Conservation (phyloP, 192 early-diverging fungal species). For the Phycomyces blakesleeanus region DNA sequence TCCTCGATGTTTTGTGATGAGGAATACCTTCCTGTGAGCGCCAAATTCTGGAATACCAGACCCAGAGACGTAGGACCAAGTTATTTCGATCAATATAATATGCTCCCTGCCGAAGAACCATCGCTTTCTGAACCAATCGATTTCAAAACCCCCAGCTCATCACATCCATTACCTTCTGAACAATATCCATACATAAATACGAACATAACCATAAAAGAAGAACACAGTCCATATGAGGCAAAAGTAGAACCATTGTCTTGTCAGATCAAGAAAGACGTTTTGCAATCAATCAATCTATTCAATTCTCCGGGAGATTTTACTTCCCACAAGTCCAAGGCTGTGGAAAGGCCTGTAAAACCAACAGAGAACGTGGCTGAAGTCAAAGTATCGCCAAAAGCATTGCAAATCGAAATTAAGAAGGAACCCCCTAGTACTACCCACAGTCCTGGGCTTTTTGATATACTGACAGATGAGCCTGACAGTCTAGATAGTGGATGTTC, state of each 20-base stretch:
- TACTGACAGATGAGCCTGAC: neutral
- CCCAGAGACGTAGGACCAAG: neutral
- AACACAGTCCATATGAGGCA: too few species aligned
- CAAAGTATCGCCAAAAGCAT: neutral
- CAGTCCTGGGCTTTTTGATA: neutral
- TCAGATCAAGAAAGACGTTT: slow-evolving; percentile 1
- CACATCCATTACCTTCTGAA: neutral
- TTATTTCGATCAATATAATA: neutral
- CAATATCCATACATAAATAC: too few species aligned
- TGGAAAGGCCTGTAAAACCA: neutral
- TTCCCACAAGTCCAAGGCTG: neutral
- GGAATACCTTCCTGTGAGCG: neutral
- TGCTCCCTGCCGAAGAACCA: neutral
- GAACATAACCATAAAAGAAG: too few species aligned
- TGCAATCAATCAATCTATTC: slow-evolving; percentile 24
- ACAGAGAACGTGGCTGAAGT: neutral
- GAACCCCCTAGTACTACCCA: neutral
- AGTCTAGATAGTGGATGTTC: too few species aligned
- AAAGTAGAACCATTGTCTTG: neutral
- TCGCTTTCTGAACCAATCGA: slow-evolving; percentile 12
- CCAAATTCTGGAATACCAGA: neutral
- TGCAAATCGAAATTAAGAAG: neutral
- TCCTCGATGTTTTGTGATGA: neutral
- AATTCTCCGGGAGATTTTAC: slow-evolving; percentile 2
- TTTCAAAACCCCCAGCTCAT: neutral